Evolutionary conservation across 371 early-diverging fungal species (phyloP), one percentile per base, ranked within the genome.

Genomic region (Mortierella sp.): DNA sequence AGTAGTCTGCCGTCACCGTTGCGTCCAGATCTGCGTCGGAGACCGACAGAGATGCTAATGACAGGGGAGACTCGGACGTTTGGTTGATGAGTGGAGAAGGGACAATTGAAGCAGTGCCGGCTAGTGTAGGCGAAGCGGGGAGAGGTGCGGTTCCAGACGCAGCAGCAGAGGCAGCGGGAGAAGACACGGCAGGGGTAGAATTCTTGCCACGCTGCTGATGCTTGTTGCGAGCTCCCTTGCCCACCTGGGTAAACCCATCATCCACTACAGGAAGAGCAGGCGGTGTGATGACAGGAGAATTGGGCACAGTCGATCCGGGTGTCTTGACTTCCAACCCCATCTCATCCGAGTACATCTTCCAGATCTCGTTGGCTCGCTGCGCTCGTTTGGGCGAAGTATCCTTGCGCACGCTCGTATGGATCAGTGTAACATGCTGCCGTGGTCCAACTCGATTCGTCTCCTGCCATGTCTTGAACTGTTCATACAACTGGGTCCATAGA

Each of bases 381-480:
- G 82, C 74, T 77, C 55, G 79, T 26, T 31, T 55, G 5, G 31
- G 50, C 24, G 71, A 55, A 4, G 61, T 9, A 13, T 79, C 72
- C 61, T 77, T 77, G 21, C 61, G 77, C 2, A 80, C 72, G 14
- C 57, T 53, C 2, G 59, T 26, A 57, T 91, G 90, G 31, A 89
- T 81, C 24, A 92, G 83, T 3, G 93, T 93, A 13, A 92, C 80
- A 74, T 93, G 93, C 67, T 80, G 83, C 24, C 64, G 34, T 9
- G 44, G 21, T 2, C 71, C 51, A 57, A 88, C 79, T 28, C 89
- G 82, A 3, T 79, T 9, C n/a, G 69, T 61, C 54, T 74, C 73
- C 1, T 73, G 77, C 83, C 84, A 87, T 0, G 59, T 53, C 46
- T 51, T 64, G 55, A 84, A 3, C 67, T 48, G 55, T 5, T 79